These are phyloP conservation scores for Vanilla planifolia DNA, from an alignment of 106 monocot genomes.

Conservation along the genomic window DNA sequence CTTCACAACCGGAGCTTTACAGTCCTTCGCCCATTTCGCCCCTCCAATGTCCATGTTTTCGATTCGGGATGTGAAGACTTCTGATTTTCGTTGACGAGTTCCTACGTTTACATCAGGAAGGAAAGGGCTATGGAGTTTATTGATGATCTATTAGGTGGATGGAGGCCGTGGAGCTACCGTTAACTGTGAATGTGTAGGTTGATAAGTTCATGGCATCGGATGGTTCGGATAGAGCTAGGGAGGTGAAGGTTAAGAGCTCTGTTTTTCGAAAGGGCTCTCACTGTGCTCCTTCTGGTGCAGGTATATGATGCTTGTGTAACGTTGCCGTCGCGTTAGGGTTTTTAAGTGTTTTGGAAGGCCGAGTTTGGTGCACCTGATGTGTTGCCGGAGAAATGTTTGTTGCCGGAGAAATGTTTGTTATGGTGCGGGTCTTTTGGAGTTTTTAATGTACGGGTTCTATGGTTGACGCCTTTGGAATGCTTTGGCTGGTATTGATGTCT, in stretches of 20 bases:
- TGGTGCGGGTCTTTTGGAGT: neutral
- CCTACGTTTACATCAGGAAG: neutral
- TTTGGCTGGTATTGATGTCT: neutral
- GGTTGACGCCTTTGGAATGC: neutral
- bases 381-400: neutral
- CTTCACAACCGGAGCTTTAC: neutral
- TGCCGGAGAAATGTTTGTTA: too few species aligned
- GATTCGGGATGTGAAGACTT: neutral
- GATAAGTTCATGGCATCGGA: constrained; percentile 1
- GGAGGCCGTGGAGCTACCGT: constrained; percentile 2
- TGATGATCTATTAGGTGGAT: neutral
- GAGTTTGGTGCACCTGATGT: neutral
- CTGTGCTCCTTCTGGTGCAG: neutral
- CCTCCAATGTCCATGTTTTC: neutral
- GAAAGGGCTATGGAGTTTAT: neutral
- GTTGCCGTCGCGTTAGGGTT: neutral
- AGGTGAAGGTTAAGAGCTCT: constrained; percentile 1
- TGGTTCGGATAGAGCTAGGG: neutral
- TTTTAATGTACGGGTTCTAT: constrained; percentile 2
- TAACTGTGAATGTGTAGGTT: neutral
- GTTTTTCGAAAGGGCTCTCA: neutral
- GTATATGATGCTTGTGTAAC: constrained; percentile 5
- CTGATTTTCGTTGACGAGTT: too few species aligned
- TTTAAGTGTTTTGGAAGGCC: neutral
- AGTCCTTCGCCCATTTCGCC: neutral